Base-by-base conservation (phyloP, 331 rosid species). In the Rosa hybrid region DNA sequence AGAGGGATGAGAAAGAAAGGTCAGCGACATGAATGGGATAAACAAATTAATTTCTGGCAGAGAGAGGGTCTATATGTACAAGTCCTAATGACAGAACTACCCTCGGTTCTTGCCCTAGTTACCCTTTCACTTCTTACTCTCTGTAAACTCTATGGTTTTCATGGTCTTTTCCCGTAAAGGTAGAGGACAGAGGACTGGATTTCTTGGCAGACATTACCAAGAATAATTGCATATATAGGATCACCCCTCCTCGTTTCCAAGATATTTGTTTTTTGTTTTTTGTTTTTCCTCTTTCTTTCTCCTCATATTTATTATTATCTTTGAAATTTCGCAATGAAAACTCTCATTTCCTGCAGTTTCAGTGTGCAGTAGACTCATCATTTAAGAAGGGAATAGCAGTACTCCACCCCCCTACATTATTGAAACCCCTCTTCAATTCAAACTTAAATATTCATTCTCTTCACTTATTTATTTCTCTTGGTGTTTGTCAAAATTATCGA, bases 21-120 rank as follows among this genome's bases (percentile, higher is more conserved):
- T 87, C 91, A 91, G 94, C 86, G 86, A 81, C 92, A 88, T 90
- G 88, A 87, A 88, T 87, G 90, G 90, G 91, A 86, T 82, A 79
- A 79, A 83, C 82, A 87, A 88, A 73, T 88, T 80, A 83, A 88
- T 90, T 83, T 84, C 57, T 3, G 59, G 21, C 71, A 64, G 85
- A 75, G 57, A 13, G 81, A 45, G 70, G 63, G 68, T 20, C 27
- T 75, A 34, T 72, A 56, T 67, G 49, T 10, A 64, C 53, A 78
- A 44, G 51, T 85, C 42, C 68, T 38, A 38, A 59, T 83, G 89
- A 86, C 97, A 72, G 86, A 75, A 89, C 6, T 85, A 59, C 92
- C 96, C 96, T 59, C 11, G 2, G 6, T 17, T 38, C 51, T 68
- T 41, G 51, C 50, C 72, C 72, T 68, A 68, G 72, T 68, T 38